These are phyloP conservation scores for Gossypium gossypioides DNA, from an alignment of 441 rosid species.

Conservation along the genomic window DNA sequence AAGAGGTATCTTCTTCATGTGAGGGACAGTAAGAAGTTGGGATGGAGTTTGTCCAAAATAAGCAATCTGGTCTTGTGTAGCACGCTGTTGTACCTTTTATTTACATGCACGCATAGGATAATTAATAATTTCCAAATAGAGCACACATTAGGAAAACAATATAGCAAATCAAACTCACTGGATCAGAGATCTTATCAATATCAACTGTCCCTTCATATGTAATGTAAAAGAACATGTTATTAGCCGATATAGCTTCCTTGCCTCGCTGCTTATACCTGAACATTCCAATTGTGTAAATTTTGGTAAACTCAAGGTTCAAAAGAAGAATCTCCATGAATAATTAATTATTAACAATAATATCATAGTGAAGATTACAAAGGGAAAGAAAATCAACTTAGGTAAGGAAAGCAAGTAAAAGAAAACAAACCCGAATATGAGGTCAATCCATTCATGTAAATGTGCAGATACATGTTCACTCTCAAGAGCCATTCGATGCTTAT, in stretches of 20 bases:
- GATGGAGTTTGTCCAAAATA: slow-evolving; percentile 99
- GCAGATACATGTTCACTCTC: slow-evolving; percentile 95
- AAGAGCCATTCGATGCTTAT: slow-evolving; percentile 88
- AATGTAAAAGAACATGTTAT: slow-evolving; percentile 94
- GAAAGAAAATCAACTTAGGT: slow-evolving; percentile 11
- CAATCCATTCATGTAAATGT: slow-evolving; percentile 97
- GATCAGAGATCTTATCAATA: slow-evolving; percentile 81
- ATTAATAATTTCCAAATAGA: slow-evolving; percentile 15
- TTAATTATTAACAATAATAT: neutral
- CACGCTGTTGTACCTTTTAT: slow-evolving; percentile 78
- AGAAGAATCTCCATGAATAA: neutral
- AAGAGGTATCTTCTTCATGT: slow-evolving; percentile 72
- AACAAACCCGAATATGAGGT: slow-evolving; percentile 90
- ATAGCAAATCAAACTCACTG: slow-evolving; percentile 43
- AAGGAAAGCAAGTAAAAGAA: slow-evolving; percentile 10
- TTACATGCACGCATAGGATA: slow-evolving; percentile 16
- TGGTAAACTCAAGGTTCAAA: neutral
- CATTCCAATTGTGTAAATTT: slow-evolving; percentile 19
- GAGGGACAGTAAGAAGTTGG: slow-evolving; percentile 84
- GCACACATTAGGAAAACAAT: slow-evolving; percentile 6
- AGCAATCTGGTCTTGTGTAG: slow-evolving; percentile 97
- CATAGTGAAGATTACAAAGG: slow-evolving; percentile 3
- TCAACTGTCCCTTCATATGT: slow-evolving; percentile 97
- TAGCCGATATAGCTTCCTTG: slow-evolving; percentile 89
- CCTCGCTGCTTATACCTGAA: slow-evolving; percentile 96